phyloP scores from a whole-genome alignment of 2,329 filamentous ascomycete genomes.

The Ceratocystis ficicola region DNA sequence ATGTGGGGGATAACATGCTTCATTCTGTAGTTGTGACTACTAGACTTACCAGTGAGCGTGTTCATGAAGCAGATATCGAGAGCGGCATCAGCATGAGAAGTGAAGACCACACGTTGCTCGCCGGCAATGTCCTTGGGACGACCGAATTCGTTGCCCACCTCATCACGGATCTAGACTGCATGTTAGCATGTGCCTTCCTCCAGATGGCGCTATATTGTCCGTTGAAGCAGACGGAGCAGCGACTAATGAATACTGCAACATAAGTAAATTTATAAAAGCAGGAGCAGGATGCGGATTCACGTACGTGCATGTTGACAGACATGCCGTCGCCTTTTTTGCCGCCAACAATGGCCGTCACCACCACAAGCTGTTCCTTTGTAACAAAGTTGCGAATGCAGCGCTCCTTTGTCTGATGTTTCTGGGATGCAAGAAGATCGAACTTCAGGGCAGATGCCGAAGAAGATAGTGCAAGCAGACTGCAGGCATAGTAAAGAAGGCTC shows the following conservation, averaged over 20 bases:
- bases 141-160: slow-evolving; percentile 91
- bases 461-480: slow-evolving; percentile 45
- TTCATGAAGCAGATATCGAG: slow-evolving; percentile 98
- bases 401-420: slow-evolving; percentile 50
- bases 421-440: slow-evolving; percentile 74
- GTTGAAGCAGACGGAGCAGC: neutral
- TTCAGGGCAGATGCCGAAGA: slow-evolving; percentile 59
- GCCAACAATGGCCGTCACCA: slow-evolving; percentile 79
- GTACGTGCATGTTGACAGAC: slow-evolving; percentile 83
- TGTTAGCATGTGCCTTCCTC: slow-evolving; percentile 19
- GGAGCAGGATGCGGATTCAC: slow-evolving; percentile 27
- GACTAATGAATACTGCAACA: neutral
- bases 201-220: neutral
- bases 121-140: slow-evolving; percentile 81
- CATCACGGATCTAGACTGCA: slow-evolving; percentile 67
- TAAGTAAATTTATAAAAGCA: neutral
- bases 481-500: slow-evolving; percentile 44
- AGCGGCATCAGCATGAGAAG: slow-evolving; percentile 76
- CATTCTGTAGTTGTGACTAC: too few relatives aligned
- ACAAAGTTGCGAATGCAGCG: slow-evolving; percentile 97
- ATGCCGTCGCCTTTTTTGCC: slow-evolving; percentile 87
- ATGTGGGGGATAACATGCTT: neutral
- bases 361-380: slow-evolving; percentile 78
- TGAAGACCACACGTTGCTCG: slow-evolving; percentile 88
- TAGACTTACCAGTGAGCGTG: slow-evolving; percentile 51